Evolutionary conservation across 257 asterid species (phyloP), one percentile per base, ranked within the genome.

Genomic region (Cynanchum wilfordii): DNA sequence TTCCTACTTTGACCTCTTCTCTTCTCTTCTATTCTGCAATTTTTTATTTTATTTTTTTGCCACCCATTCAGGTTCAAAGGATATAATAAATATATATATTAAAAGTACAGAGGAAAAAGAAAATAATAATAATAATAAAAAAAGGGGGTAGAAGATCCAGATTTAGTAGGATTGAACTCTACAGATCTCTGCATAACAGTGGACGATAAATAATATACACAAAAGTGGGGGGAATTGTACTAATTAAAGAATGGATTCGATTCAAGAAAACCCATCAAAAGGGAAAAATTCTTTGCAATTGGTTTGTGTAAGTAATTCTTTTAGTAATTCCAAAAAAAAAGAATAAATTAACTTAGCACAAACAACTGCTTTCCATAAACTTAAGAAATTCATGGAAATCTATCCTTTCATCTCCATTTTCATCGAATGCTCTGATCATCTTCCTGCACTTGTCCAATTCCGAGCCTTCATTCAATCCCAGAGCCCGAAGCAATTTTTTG

Each of bases 361-460:
- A 52, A 69, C 36, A 51, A 69, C 47, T 60, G 11, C 15, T 68
- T 20, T 73, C 75, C 82, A 78, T 50, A 44, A 82, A 73, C 25
- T 85, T 81, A 0, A 87, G 54, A 79, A 93, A 93, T 57, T 91
- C 96, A 2, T 74, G 24, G 49, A 93, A 88, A 74, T 87, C 91
- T 0, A 93, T 83, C 69, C 57, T 87, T 15, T 82, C 94, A 76
- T 93, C 96, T 13, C 84, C 92, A 68, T 89, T 73, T 58, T 88
- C 89, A 78, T 91, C 94, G 44, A 89, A 84, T 7, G 40, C 86
- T 20, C 44, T 78, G 72, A 91, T 86, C 98, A 93, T 93, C 66
- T 79, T 91, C 82, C 73, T 76, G 80, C 96, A 93, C 17, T 77
- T 86, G 63, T 81, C 82, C 65, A 88, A 36, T 15, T 82, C 82